A percentile compares a stretch with the other conserved stretches of the same genome.
These are phyloP conservation scores for Collybia sp. DNA, from an alignment of 768 basidiomycete species.

Conservation along the genomic window DNA sequence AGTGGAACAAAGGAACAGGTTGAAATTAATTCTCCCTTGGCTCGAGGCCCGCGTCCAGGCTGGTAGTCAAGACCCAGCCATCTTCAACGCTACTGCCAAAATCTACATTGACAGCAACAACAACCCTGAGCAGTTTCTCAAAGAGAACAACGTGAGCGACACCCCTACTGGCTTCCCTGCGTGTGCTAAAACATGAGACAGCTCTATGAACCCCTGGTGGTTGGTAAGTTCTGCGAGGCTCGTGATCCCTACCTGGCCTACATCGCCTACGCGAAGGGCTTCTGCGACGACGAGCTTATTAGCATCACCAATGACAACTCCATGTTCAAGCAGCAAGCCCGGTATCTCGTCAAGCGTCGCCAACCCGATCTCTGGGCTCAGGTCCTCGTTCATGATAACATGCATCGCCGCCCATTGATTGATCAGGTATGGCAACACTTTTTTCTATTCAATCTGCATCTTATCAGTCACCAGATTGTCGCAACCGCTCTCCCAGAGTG, in stretches of 20 bases:
- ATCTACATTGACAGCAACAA: conserved; percentile 98
- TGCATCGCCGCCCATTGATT: conserved; percentile 89
- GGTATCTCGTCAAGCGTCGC: conserved; percentile 95
- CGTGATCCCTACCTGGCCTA: conserved; percentile 98
- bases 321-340: conserved; percentile 99
- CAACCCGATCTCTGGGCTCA: conserved; percentile 95
- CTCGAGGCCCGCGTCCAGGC: conserved; percentile 88
- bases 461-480: conserved; percentile 53
- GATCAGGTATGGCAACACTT: conserved; percentile 62
- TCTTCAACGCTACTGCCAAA: conserved; percentile 98
- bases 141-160: conserved; percentile 89
- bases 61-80: conserved; percentile 90
- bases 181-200: conserved; percentile 23
- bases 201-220: conserved; percentile 95
- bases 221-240: conserved; percentile 99
- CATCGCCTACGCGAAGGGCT: conserved; percentile 98
- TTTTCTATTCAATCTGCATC: neutral
- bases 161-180: conserved; percentile 1
- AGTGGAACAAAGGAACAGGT: conserved; percentile 91
- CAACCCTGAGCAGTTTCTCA: conserved; percentile 96
- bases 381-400: conserved; percentile 84
- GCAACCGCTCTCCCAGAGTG: conserved; percentile 95
- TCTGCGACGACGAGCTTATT: conserved; percentile 98
- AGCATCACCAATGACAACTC: conserved; percentile 97
- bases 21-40: conserved; percentile 98